phyloP scores from a whole-genome alignment of 176 grass and related monocot genomes.

The Oropetium thomaeum region DNA sequence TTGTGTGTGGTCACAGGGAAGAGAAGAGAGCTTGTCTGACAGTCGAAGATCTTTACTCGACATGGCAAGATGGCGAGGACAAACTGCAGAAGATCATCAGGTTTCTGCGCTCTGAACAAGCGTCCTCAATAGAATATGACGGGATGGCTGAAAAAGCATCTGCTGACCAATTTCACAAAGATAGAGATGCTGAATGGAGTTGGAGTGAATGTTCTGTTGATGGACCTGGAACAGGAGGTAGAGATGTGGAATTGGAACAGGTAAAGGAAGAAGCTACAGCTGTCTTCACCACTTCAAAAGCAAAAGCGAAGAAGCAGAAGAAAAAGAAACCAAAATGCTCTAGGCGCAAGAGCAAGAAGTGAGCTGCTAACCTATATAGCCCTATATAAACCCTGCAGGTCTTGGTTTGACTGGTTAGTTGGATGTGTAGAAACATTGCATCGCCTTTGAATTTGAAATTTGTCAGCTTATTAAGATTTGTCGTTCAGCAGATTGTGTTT shows the following conservation, averaged over 20 bases:
- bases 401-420: neutral
- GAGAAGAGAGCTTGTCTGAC: neutral
- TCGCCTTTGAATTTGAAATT: neutral
- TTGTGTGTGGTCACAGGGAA: constrained; percentile 7
- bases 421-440: neutral
- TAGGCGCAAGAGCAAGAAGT: constrained; percentile 26
- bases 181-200: neutral
- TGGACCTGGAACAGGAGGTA: neutral
- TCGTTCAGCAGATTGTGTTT: neutral
- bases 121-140: neutral
- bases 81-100: constrained; percentile 34
- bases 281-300: neutral
- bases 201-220: neutral
- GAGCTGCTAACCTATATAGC: neutral
- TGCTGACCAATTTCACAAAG: neutral
- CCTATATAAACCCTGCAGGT: neutral
- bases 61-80: constrained; percentile 30
- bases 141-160: neutral
- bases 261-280: neutral
- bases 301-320: constrained; percentile 18
- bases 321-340: constrained; percentile 12
- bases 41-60: constrained; percentile 21
- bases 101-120: constrained; percentile 3
- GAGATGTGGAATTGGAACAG: neutral
- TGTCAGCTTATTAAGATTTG: neutral